Base-by-base conservation (phyloP, 2,329 filamentous ascomycete species). In the Ophiosphaerella herpotricha region DNA sequence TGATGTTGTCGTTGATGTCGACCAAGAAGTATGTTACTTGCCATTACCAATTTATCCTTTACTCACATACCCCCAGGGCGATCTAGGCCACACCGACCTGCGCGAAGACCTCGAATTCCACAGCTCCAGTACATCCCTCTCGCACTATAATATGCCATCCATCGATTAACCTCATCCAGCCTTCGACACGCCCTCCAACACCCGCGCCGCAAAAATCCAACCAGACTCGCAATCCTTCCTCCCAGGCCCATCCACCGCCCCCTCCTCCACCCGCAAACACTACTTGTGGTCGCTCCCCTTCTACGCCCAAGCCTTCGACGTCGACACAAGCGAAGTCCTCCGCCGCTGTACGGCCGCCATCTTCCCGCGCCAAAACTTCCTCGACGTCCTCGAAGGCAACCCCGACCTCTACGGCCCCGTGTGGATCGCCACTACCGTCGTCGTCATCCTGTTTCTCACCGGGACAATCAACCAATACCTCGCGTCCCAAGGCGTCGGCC, bases 51-150 rank as follows among this genome's bases (percentile, higher is more conserved):
- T 14, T 44, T 33, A 16, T 8, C 14, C 6, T 34, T 23, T 31
- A 14, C 63, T 69, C 3, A 69, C 57, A 43, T 21, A 37, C 29
- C 24, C 26, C 51, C 72, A 97, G 92, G 93, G 93, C 68, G 94
- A 99, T 77, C 86, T 99, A 72, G 94, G 94, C 67, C 92, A 97
- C 77, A 99, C 94, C 49, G 94, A 99, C 75, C 88, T 99, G 21
- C 91, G 97, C 80, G 93, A 97, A 75, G 94, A 97, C 77, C 91
- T 99, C 73, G 94, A 97, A 83, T 99, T 99, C 80, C 94, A 99
- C 82, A 89, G 86, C 70, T 97, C 92, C 60, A 86, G 84, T 86
- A 77, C 62, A 77, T 45, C 32, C 18, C 18, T 3, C 18, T 21
- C 18, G 18, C 18, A 21, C 2, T 21, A 21, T 5, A 21, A 21